phyloP scores from a whole-genome alignment of 441 rosid genomes.

The Biscutella laevigata region DNA sequence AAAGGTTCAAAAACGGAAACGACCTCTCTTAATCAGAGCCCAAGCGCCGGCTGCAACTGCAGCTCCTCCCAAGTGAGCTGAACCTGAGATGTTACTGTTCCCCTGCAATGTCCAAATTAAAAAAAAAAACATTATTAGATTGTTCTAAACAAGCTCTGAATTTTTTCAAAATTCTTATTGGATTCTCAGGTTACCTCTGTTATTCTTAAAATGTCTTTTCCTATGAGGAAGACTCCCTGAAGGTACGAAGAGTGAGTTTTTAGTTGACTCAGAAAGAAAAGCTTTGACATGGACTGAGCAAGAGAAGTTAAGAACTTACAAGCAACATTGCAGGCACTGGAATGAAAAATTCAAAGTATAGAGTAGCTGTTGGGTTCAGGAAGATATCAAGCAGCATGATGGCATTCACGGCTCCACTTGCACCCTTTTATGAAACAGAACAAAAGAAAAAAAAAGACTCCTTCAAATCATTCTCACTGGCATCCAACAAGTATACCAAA shows the following conservation, averaged over 20 bases:
- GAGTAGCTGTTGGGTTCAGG: constrained; percentile 61
- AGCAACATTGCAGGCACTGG: constrained; percentile 85
- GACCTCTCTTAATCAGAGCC: constrained; percentile 50
- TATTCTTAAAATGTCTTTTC: constrained; percentile 61
- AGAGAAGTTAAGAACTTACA: constrained; percentile 35
- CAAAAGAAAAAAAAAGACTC: neutral
- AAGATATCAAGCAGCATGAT: constrained; percentile 80
- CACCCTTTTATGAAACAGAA: constrained; percentile 43
- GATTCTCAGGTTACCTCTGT: constrained; percentile 41
- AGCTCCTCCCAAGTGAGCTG: constrained; percentile 82
- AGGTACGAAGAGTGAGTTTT: constrained; percentile 6
- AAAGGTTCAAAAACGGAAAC: constrained; percentile 40
- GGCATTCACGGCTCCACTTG: constrained; percentile 91
- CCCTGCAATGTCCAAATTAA: constrained; percentile 40
- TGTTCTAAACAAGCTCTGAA: constrained; percentile 6
- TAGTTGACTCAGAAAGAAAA: neutral
- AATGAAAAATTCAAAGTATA: constrained; percentile 55
- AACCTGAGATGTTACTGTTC: constrained; percentile 61
- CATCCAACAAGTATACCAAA: constrained; percentile 1
- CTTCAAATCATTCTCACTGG: neutral
- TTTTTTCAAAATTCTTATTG: neutral
- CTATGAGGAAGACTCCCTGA: constrained; percentile 73
- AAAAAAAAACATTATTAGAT: neutral
- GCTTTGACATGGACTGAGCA: neutral
- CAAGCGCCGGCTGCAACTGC: constrained; percentile 74